phyloP scores from a whole-genome alignment of 2,329 filamentous ascomycete genomes.

The Beauveria pseudobassiana region DNA sequence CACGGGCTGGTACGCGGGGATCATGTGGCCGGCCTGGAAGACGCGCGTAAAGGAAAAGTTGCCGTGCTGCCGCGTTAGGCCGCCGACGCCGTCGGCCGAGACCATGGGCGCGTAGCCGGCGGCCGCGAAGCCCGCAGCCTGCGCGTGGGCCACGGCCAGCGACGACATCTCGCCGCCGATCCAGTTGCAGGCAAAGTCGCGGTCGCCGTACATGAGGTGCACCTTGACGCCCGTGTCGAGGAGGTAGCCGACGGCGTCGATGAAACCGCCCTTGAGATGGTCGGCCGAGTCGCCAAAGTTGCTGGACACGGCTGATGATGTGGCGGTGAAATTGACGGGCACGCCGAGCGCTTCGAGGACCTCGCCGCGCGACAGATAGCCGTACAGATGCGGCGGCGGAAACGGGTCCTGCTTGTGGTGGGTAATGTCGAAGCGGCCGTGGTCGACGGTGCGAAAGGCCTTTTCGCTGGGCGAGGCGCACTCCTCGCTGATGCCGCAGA shows the following conservation, averaged over 20 bases:
- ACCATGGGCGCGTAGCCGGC: constrained; percentile 66
- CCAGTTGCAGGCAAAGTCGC: constrained; percentile 56
- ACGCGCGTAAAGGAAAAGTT: constrained; percentile 62
- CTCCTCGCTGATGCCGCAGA: constrained; percentile 42
- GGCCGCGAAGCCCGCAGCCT: constrained; percentile 36
- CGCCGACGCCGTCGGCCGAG: constrained; percentile 55
- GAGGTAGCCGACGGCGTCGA: constrained; percentile 49
- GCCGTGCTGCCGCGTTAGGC: constrained; percentile 65
- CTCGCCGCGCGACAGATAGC: constrained; percentile 52
- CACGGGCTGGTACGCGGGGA: constrained; percentile 52
- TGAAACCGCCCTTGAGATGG: constrained; percentile 42
- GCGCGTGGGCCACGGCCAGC: constrained; percentile 49
- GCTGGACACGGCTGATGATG: constrained; percentile 32
- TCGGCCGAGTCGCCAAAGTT: constrained; percentile 56
- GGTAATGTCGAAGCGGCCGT: constrained; percentile 54
- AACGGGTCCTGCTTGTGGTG: constrained; percentile 51
- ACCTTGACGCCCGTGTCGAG: constrained; percentile 58
- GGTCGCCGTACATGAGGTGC: constrained; percentile 61
- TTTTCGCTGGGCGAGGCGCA: constrained; percentile 46
- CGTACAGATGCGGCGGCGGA: constrained; percentile 51
- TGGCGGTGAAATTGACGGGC: constrained; percentile 48
- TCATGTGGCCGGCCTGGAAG: constrained; percentile 57
- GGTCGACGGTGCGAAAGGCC: constrained; percentile 45
- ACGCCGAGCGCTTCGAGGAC: constrained; percentile 55
- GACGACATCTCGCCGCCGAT: constrained; percentile 65